A percentile compares a stretch with the other conserved stretches of the same genome.
Evolutionary conservation across 805 yeast genomes (phyloP).

Genomic region (Yamadazyma akitaensis): DNA sequence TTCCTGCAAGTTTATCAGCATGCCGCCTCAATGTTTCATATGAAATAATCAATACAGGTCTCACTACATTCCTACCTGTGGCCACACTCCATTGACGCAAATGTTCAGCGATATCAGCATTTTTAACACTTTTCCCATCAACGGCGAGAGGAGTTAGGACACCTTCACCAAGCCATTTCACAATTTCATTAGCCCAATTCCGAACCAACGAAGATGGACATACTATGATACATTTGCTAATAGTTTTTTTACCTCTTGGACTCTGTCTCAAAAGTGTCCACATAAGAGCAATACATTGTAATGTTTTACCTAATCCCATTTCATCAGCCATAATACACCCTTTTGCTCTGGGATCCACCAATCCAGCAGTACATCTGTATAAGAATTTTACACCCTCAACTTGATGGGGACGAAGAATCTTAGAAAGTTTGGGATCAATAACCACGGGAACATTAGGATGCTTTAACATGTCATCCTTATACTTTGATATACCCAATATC

Average conservation of each 20-base stretch:
- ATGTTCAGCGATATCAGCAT: conserved; percentile 63
- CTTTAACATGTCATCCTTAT: conserved; percentile 48
- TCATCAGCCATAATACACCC: conserved; percentile 99
- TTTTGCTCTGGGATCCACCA: conserved; percentile 75
- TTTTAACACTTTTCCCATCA: conserved; percentile 83
- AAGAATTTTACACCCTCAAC: conserved; percentile 91
- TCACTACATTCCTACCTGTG: conserved; percentile 78
- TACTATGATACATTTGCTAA: conserved; percentile 86
- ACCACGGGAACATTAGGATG: conserved; percentile 93
- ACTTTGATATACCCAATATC: conserved; percentile 65
- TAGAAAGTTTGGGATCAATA: conserved; percentile 83
- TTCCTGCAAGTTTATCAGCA: conserved; percentile 65
- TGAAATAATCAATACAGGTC: conserved; percentile 91
- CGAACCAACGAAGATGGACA: conserved; percentile 93
- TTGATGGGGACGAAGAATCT: conserved; percentile 91
- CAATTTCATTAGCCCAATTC: conserved; percentile 96
- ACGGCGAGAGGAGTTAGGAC: conserved; percentile 82
- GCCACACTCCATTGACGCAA: conserved; percentile 85
- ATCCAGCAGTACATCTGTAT: conserved; percentile 86
- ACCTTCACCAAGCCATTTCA: conserved; percentile 95
- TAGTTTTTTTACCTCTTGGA: conserved; percentile 79
- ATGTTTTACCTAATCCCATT: conserved; percentile 91
- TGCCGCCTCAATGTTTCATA: conserved; percentile 91
- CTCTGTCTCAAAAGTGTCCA: conserved; percentile 91
- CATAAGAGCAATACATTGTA: conserved; percentile 84